Percentiles rank a stretch among this genome's conserved stretches.
Conservation (phyloP, 164 flowering plant species). For the Vitis rotundifolia region DNA sequence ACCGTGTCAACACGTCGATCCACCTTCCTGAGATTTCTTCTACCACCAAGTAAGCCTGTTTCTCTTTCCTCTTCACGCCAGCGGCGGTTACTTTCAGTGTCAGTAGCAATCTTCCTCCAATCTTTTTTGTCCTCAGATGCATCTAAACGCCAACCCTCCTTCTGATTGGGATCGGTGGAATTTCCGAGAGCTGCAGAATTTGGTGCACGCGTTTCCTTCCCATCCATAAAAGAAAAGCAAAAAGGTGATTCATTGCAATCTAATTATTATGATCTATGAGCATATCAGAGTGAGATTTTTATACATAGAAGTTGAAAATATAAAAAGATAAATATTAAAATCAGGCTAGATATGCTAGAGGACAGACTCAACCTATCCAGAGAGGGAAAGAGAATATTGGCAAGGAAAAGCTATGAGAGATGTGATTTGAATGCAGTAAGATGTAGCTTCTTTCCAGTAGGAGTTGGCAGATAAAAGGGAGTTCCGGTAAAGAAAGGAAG, state of each 20-base stretch:
- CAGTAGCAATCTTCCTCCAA: slow-evolving; percentile 60
- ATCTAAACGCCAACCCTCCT: slow-evolving; percentile 76
- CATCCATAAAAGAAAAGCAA: background rate
- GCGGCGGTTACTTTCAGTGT: slow-evolving; percentile 62
- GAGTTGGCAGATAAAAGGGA: no score
- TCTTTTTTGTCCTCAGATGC: slow-evolving; percentile 81
- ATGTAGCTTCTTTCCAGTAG: no score
- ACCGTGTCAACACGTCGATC: slow-evolving; percentile 66
- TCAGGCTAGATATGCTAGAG: no score
- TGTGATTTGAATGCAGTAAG: no score
- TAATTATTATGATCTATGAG: background rate
- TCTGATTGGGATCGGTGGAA: slow-evolving; percentile 44
- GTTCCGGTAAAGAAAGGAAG: no score
- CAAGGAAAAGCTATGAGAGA: no score
- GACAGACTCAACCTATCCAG: no score
- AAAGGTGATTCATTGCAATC: no score
- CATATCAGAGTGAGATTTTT: no score
- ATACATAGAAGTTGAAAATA: no score
- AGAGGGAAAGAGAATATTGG: no score
- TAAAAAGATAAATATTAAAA: no score
- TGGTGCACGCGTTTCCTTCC: slow-evolving; percentile 62
- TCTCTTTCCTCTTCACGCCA: slow-evolving; percentile 99
- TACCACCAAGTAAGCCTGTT: slow-evolving; percentile 72
- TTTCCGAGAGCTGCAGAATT: slow-evolving; percentile 39
- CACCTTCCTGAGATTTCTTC: slow-evolving; percentile 78